These are phyloP conservation scores for Carex scoparia DNA, from an alignment of 176 grass and related monocot species.

Conservation along the genomic window DNA sequence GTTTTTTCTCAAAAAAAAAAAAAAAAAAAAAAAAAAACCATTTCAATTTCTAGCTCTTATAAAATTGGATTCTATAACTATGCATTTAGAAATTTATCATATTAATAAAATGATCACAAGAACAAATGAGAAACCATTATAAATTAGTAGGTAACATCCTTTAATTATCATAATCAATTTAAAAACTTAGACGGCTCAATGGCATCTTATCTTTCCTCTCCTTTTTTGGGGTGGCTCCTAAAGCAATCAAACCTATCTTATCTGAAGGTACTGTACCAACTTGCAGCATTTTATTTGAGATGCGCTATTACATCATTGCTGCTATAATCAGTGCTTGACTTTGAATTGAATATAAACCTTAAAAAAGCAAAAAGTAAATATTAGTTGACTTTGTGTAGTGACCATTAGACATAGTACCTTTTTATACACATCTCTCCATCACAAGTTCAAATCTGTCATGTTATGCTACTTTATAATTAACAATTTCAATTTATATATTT, in stretches of 20 bases:
- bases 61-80: neutral
- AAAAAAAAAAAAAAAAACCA: too few relatives aligned
- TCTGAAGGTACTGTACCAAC: neutral
- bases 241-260: neutral
- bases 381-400: slow-evolving; percentile 11
- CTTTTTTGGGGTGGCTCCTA: neutral
- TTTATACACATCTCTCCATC: neutral
- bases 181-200: neutral
- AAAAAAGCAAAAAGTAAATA: neutral
- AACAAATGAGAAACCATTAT: neutral
- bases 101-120: neutral
- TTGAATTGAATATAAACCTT: slow-evolving; percentile 14
- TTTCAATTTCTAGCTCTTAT: neutral
- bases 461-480: neutral
- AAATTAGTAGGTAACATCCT: neutral
- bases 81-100: neutral
- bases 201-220: neutral
- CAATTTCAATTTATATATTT: neutral
- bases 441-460: neutral
- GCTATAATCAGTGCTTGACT: neutral
- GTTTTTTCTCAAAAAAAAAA: too few relatives aligned
- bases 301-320: slow-evolving; percentile 19
- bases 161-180: neutral
- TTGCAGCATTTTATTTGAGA: neutral
- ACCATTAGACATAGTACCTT: neutral